A percentile compares a stretch with the other conserved stretches of the same genome.
Conservation (phyloP, 306 rosid species). For the Canavalia ensiformis region DNA sequence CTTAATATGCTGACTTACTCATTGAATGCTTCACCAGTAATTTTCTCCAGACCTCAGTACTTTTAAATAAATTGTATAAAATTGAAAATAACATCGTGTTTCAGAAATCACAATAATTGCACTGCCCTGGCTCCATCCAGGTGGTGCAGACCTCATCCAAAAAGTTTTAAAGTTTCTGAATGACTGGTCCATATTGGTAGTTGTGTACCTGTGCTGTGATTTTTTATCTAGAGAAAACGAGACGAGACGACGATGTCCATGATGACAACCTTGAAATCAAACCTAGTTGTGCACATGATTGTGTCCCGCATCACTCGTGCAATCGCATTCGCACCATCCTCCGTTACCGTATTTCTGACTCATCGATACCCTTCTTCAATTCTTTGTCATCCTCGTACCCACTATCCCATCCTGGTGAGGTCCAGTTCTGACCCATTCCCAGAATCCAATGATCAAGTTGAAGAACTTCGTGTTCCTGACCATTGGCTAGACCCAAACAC, state of each 20-base stretch:
- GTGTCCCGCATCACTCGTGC: slow-evolving; percentile 15
- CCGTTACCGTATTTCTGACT: neutral
- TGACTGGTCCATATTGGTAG: slow-evolving; percentile 46
- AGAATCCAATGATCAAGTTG: slow-evolving; percentile 53
- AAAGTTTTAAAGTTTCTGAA: neutral
- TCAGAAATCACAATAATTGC: neutral
- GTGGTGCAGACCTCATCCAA: slow-evolving; percentile 27
- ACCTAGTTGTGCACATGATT: slow-evolving; percentile 16
- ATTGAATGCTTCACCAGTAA: neutral
- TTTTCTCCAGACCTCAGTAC: neutral
- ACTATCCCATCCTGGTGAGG: slow-evolving; percentile 38
- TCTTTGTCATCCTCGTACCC: slow-evolving; percentile 9
- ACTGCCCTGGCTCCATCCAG: neutral
- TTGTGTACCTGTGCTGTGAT: neutral
- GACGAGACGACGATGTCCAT: neutral
- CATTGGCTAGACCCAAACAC: slow-evolving; percentile 74
- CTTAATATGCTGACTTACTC: neutral
- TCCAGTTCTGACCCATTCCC: slow-evolving; percentile 51
- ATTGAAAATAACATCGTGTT: neutral
- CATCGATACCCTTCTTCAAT: slow-evolving; percentile 31
- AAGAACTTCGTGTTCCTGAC: slow-evolving; percentile 79
- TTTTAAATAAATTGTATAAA: neutral
- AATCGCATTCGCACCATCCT: slow-evolving; percentile 39
- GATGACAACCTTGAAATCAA: slow-evolving; percentile 49
- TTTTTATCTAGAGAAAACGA: neutral